Evolutionary conservation across 1,284 basidiomycete species (phyloP).

Genomic region (Leucoagaricus sp.): DNA sequence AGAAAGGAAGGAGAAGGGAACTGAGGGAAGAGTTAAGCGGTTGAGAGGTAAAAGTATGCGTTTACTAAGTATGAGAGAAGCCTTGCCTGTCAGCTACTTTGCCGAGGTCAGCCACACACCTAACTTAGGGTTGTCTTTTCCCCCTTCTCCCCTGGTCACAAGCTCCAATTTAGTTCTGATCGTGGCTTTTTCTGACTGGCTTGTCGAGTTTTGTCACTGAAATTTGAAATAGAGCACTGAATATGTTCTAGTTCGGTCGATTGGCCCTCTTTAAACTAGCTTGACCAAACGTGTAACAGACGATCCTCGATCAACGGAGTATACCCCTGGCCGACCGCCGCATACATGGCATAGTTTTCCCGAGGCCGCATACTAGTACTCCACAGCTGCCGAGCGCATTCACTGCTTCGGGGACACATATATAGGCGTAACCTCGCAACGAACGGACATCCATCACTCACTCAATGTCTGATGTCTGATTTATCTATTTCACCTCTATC

Average conservation of each 20-base stretch:
- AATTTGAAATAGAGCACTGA: neutral
- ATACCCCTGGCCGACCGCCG: neutral
- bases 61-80: neutral
- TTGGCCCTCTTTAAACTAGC: neutral
- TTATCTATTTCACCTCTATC: neutral
- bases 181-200: neutral
- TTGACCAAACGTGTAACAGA: neutral
- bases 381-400: too few relatives aligned
- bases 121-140: neutral
- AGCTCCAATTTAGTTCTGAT: neutral
- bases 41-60: neutral
- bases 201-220: neutral
- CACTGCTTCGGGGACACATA: neutral
- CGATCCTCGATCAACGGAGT: neutral
- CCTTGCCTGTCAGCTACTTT: neutral
- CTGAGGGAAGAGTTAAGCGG: neutral
- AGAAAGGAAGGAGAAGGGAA: conserved; percentile 1
- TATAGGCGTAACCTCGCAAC: neutral
- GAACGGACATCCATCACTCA: neutral
- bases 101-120: neutral
- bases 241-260: neutral
- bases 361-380: neutral
- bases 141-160: neutral
- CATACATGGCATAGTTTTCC: neutral
- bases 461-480: neutral